Evolutionary conservation across 345 rosid genomes (phyloP).

Genomic region (Acer yangbiense): DNA sequence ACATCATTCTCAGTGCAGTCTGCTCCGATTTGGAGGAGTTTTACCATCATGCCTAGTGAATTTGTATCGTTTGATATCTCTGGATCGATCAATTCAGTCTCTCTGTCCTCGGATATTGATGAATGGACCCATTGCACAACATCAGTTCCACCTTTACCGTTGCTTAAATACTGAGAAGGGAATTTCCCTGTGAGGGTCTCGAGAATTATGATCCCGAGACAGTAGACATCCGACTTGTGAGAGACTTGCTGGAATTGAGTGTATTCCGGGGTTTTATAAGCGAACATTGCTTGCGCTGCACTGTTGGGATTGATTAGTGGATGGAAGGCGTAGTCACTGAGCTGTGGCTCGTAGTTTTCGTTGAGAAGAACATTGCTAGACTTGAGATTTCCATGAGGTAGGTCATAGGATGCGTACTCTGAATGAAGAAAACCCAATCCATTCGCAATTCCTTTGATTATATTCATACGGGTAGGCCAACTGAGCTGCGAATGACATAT

Average conservation of each 20-base stretch:
- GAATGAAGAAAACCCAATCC: conserved; percentile 68
- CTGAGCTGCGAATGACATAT: conserved; percentile 48
- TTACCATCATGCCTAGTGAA: conserved; percentile 44
- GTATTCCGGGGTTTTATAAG: conserved; percentile 67
- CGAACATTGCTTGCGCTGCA: conserved; percentile 51
- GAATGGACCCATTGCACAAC: conserved; percentile 58
- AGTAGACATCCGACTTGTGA: conserved; percentile 73
- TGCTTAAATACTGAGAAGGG: conserved; percentile 69
- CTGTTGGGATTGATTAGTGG: conserved; percentile 42
- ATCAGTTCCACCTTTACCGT: conserved; percentile 62
- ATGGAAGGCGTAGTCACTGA: conserved; percentile 68
- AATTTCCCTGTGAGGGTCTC: conserved; percentile 80
- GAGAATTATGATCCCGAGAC: conserved; percentile 71
- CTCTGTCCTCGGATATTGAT: conserved; percentile 38
- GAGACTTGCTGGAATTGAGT: conserved; percentile 43
- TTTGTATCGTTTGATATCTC: conserved; percentile 43
- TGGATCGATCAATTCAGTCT: conserved; percentile 66
- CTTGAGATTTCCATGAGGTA: conserved; percentile 92
- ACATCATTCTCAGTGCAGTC: conserved; percentile 60
- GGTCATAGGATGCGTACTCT: conserved; percentile 50
- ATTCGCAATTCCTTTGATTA: conserved; percentile 55
- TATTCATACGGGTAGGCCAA: conserved; percentile 68
- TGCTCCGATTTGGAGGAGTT: conserved; percentile 56
- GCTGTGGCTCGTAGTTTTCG: conserved; percentile 53
- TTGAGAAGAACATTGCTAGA: conserved; percentile 75